These are phyloP conservation scores for Tremellales sp. DNA, from an alignment of 1,284 basidiomycete species.

Conservation along the genomic window DNA sequence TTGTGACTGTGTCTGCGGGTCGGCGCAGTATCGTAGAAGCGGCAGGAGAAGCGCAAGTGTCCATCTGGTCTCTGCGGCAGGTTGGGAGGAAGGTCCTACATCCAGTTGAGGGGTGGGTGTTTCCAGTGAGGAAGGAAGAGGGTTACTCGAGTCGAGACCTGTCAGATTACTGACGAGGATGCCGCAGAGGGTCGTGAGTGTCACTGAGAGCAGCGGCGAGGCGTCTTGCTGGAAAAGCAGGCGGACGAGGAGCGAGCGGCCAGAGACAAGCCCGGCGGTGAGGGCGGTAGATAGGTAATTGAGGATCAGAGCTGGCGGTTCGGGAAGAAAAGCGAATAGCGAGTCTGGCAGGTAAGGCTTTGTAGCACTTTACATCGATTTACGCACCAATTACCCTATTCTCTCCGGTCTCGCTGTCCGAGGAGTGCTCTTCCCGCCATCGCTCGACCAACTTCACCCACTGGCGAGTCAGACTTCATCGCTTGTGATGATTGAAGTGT, in stretches of 20 bases:
- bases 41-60: constrained; percentile 35
- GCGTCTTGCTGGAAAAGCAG: constrained; percentile 17
- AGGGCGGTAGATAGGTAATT: constrained; percentile 31
- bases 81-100: constrained; percentile 18
- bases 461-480: constrained; percentile 5
- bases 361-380: background rate
- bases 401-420: constrained; percentile 5
- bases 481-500: background rate
- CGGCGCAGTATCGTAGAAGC: constrained; percentile 24
- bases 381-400: background rate
- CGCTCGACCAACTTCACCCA: constrained; percentile 15
- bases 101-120: constrained; percentile 16
- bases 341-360: constrained; percentile 14
- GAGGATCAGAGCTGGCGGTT: constrained; percentile 27
- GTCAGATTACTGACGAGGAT: constrained; percentile 13
- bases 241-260: constrained; percentile 21
- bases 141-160: constrained; percentile 11
- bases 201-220: too few relatives aligned
- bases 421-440: constrained; percentile 1
- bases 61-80: constrained; percentile 9
- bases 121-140: constrained; percentile 11
- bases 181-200: too few relatives aligned
- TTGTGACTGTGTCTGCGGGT: constrained; percentile 7
- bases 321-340: constrained; percentile 24
- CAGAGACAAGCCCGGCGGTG: constrained; percentile 10